These are phyloP conservation scores for Trebouxia sp. DNA, from an alignment of 139 green algal genomes.

Conservation along the genomic window DNA sequence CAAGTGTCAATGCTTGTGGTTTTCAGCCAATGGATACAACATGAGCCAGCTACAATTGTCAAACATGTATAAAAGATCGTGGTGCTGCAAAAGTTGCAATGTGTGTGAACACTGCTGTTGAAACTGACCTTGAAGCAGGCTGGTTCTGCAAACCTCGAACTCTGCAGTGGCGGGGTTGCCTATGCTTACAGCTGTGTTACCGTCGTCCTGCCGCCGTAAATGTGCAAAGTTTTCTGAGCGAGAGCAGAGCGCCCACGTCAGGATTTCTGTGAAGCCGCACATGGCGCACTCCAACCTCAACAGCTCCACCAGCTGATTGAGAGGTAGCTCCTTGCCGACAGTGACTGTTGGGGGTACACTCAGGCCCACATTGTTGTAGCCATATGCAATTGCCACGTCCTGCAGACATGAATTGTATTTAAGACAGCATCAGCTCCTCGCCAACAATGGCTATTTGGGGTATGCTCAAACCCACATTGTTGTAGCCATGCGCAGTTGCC, in stretches of 20 bases:
- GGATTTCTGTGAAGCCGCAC: constrained; percentile 73
- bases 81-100: too few species aligned
- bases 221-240: constrained; percentile 87
- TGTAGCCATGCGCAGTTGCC: constrained; percentile 97
- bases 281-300: constrained; percentile 82
- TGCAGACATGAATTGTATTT: too few species aligned
- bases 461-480: constrained; percentile 84
- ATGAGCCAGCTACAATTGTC: too few species aligned
- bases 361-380: constrained; percentile 95
- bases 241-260: constrained; percentile 89
- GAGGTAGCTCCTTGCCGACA: constrained; percentile 81
- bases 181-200: constrained; percentile 77
- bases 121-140: constrained; percentile 46
- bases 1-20: too few species aligned
- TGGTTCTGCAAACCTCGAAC: constrained; percentile 84
- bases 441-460: constrained; percentile 70
- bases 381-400: constrained; percentile 97
- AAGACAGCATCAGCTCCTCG: constrained; percentile 87
- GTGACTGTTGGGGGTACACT: constrained; percentile 67
- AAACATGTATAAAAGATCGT: too few species aligned
- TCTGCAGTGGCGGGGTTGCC: constrained; percentile 94
- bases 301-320: constrained; percentile 91
- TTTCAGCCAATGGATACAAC: too few species aligned
- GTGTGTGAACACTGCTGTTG: not conserved
- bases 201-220: constrained; percentile 72